Percentiles rank a stretch among this genome's conserved stretches.
These are phyloP conservation scores for Panaeolus papilionaceus DNA, from an alignment of 768 basidiomycete genomes.

Conservation along the genomic window DNA sequence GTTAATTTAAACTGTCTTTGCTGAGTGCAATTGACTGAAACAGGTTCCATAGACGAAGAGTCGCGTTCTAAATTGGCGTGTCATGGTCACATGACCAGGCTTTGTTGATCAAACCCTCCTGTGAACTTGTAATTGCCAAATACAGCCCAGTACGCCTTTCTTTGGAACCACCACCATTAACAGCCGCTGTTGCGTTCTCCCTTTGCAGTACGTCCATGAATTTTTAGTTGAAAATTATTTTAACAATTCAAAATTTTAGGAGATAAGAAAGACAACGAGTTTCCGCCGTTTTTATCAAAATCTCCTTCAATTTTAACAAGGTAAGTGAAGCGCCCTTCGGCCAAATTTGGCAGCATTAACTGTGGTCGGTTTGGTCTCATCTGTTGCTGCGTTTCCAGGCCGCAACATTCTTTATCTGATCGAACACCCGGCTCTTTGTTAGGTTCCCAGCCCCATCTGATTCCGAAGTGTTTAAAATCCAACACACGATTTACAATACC, in stretches of 20 bases:
- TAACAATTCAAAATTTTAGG: neutral
- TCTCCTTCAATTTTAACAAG: neutral
- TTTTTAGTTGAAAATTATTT: slow-evolving; percentile 15
- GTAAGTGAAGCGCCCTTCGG: slow-evolving; percentile 10
- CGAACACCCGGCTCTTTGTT: slow-evolving; percentile 16
- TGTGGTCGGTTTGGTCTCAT: neutral
- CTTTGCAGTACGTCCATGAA: slow-evolving; percentile 19
- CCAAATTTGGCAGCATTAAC: slow-evolving; percentile 11
- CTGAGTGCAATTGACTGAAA: too few relatives aligned
- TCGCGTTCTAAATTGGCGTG: slow-evolving; percentile 10
- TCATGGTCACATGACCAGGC: neutral
- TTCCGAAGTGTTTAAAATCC: slow-evolving; percentile 10
- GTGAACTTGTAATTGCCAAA: slow-evolving; percentile 36
- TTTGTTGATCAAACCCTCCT: slow-evolving; percentile 13
- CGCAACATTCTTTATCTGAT: slow-evolving; percentile 1
- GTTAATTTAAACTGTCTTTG: too few relatives aligned
- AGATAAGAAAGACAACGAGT: slow-evolving; percentile 5
- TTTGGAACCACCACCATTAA: slow-evolving; percentile 50
- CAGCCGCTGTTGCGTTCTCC: slow-evolving; percentile 39
- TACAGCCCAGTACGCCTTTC: slow-evolving; percentile 44
- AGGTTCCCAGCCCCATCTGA: slow-evolving; percentile 1
- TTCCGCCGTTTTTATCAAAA: neutral
- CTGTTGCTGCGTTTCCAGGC: slow-evolving; percentile 3
- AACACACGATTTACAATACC: slow-evolving; percentile 9
- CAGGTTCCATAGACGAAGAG: neutral